phyloP scores from a whole-genome alignment of 2,329 filamentous ascomycete genomes.

The Reticulascus tulasneorum region DNA sequence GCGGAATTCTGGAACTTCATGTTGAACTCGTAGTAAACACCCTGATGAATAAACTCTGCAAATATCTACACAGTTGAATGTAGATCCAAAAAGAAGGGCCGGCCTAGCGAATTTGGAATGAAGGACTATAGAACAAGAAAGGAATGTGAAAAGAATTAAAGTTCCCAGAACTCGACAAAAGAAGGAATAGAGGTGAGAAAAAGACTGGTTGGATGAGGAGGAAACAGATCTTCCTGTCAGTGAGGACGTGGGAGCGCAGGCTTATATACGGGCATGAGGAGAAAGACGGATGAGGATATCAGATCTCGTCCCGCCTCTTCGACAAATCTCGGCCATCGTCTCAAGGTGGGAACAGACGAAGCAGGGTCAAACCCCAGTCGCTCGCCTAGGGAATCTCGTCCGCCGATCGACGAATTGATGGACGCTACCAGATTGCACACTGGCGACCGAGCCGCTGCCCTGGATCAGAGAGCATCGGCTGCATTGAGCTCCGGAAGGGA shows the following conservation, averaged over 20 bases:
- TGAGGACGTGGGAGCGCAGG: background rate
- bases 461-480: slow-evolving; percentile 5
- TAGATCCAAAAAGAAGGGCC: slow-evolving; percentile 14
- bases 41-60: background rate
- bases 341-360: slow-evolving; percentile 3
- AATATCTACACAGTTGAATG: no score
- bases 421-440: slow-evolving; percentile 3
- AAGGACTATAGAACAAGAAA: slow-evolving; percentile 8
- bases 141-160: slow-evolving; percentile 8
- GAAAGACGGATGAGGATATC: background rate
- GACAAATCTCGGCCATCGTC: slow-evolving; percentile 5
- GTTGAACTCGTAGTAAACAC: background rate
- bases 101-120: slow-evolving; percentile 11
- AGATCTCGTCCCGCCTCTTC: background rate
- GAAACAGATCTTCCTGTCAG: background rate
- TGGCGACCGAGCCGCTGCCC: background rate
- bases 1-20: slow-evolving; percentile 15
- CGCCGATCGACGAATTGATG: slow-evolving; percentile 3
- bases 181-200: slow-evolving; percentile 10
- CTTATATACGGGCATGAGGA: slow-evolving; percentile 8
- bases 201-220: slow-evolving; percentile 8
- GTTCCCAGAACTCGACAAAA: slow-evolving; percentile 18
- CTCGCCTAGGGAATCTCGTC: slow-evolving; percentile 4
- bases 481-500: slow-evolving; percentile 1
- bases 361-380: background rate